These are phyloP conservation scores for Anthracocystis walkeri DNA, from an alignment of 1,284 basidiomycete genomes.

Conservation along the genomic window DNA sequence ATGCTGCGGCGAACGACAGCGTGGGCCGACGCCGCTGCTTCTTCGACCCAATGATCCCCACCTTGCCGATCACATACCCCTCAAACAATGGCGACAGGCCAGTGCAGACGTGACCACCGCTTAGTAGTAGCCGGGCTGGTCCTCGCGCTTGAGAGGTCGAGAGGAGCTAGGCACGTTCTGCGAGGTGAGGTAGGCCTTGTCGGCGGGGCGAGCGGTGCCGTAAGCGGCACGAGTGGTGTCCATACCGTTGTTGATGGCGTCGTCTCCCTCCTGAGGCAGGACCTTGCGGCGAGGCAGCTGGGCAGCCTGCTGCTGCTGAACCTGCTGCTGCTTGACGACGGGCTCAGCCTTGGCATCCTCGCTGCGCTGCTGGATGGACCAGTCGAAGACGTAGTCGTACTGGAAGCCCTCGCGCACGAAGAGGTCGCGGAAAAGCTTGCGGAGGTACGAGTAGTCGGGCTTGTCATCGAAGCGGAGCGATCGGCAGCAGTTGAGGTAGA, in stretches of 20 bases:
- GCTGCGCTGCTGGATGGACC: slow-evolving; percentile 68
- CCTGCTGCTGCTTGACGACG: slow-evolving; percentile 48
- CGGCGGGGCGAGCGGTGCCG: slow-evolving; percentile 47
- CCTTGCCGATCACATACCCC: not conserved
- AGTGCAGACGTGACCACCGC: slow-evolving; percentile 3
- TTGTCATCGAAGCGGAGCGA: slow-evolving; percentile 70
- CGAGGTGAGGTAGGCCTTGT: slow-evolving; percentile 52
- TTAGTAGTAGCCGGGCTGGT: slow-evolving; percentile 55
- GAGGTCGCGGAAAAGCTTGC: slow-evolving; percentile 70
- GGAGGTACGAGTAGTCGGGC: slow-evolving; percentile 70
- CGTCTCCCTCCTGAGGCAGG: slow-evolving; percentile 57
- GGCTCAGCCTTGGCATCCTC: slow-evolving; percentile 60
- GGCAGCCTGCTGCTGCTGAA: slow-evolving; percentile 49
- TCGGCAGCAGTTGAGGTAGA: slow-evolving; percentile 70
- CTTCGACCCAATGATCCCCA: not conserved
- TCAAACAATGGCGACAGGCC: not conserved
- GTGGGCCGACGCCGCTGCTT: not conserved
- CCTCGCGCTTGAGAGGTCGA: slow-evolving; percentile 50
- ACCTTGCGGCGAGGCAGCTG: slow-evolving; percentile 69
- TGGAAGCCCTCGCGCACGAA: slow-evolving; percentile 70
- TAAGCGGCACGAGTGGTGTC: slow-evolving; percentile 55
- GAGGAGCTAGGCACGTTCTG: slow-evolving; percentile 49
- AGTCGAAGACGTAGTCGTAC: slow-evolving; percentile 70
- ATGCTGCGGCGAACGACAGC: not conserved
- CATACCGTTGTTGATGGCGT: slow-evolving; percentile 51